Base-by-base conservation (phyloP, 169 alveolate genomes). In the Plasmodium knowlesi region DNA sequence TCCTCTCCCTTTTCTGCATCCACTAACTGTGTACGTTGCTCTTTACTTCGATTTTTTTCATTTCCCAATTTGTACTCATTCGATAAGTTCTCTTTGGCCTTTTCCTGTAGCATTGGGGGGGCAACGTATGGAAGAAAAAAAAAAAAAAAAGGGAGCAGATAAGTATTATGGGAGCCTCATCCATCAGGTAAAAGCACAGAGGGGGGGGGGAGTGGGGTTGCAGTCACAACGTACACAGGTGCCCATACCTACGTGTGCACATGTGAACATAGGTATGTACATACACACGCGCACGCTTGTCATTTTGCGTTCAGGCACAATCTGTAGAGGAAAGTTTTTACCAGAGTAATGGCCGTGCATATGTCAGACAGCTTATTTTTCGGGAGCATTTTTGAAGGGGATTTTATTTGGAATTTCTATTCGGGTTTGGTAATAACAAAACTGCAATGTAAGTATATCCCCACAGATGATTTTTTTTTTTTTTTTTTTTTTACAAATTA, bases 321-420 rank as follows among this genome's bases (percentile, higher is more conserved):
- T 82, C 3, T 57, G 43, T 82, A 82, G 70, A 25, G 28, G 46
- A 25, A 39, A 37, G 71, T 78, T 39, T 16, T 74, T 25, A 88
- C 94, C 82, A 88, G 72, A 28, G 94, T 88, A 28, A 88, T 76
- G 79, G 94, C 28, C 82, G 94, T 41, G 70, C 94, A 88, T 34
- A 88, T 88, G 37, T 88, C 88, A 19, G 83, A 78, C 54, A 88
- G 54, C 46, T 88, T 88, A 72, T 88, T 88, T 78, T 88, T 88
- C 25, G 94, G 94, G 37, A 54, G 61, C 94, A 88, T 88, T n/a
- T 34, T 88, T 10, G 50, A 54, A 41, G 39, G 76, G 41, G 41
- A 25, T 5, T 88, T 5, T 88, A 88, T 50, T 70, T 70, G 37
- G 28, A 19, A 54, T 28, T 46, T 57, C 22, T 73, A 85, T 30